Conservation (phyloP, 768 basidiomycete species). For the Wakefieldia striispora region DNA sequence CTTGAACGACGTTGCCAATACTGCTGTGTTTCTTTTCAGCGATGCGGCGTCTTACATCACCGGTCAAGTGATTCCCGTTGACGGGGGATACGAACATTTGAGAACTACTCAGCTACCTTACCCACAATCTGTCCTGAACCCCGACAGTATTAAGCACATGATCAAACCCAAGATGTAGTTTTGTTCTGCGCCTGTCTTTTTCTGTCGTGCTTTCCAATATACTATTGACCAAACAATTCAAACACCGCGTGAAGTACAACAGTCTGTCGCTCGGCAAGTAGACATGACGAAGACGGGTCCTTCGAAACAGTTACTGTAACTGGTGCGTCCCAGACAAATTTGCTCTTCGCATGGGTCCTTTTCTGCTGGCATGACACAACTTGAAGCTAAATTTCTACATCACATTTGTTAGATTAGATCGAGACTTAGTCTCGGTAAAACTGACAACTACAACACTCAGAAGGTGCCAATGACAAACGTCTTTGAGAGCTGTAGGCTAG, state of each 20-base stretch:
- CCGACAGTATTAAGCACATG: conserved; percentile 45
- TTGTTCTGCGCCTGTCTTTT: not conserved
- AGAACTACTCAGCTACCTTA: conserved; percentile 53
- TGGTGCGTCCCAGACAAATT: no score
- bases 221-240: not conserved
- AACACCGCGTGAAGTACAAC: not conserved
- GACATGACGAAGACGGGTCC: no score
- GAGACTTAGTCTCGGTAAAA: no score
- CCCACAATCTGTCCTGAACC: conserved; percentile 62
- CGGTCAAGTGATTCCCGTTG: conserved; percentile 71
- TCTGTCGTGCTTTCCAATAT: not conserved
- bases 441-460: no score
- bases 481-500: no score
- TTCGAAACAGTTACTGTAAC: no score
- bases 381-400: no score
- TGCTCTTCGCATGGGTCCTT: no score
- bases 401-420: no score
- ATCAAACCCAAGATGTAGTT: conserved; percentile 45
- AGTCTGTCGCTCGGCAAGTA: not conserved
- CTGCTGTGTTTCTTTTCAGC: conserved; percentile 79
- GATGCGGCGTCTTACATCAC: conserved; percentile 74
- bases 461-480: no score
- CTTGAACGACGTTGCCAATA: conserved; percentile 64
- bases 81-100: conserved; percentile 61
- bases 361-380: no score